A percentile compares a stretch with the other conserved stretches of the same genome.
phyloP scores from a whole-genome alignment of 1,139 yeast species.

The Arxiozyma telluris region DNA sequence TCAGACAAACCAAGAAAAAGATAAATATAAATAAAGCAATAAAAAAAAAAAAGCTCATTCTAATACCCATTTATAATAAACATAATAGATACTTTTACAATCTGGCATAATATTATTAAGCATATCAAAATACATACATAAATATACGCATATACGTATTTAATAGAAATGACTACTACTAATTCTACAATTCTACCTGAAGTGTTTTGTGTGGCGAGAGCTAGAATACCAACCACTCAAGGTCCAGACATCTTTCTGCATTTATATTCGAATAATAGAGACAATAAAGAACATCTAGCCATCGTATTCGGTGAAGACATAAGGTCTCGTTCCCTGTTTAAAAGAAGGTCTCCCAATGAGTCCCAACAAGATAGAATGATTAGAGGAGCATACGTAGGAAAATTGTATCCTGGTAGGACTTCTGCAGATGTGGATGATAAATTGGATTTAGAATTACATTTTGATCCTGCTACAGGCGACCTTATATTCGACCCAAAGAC shows the following conservation, averaged over 20 bases:
- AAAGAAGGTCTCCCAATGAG: constrained; percentile 46
- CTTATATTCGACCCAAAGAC: constrained; percentile 37
- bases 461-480: constrained; percentile 42
- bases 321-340: constrained; percentile 65
- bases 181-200: constrained; percentile 46
- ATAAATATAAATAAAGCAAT: no score
- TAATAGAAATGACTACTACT: constrained; percentile 1
- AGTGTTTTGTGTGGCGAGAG: constrained; percentile 87
- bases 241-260: constrained; percentile 83
- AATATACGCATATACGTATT: no score
- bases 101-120: no score
- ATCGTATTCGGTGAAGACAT: constrained; percentile 93
- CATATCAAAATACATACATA: no score
- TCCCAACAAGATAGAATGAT: constrained; percentile 92
- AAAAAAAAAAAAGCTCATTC: no score
- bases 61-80: no score
- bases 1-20: no score
- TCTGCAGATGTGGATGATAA: constrained; percentile 55
- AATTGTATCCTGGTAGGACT: constrained; percentile 73
- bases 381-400: constrained; percentile 92
- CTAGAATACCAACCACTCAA: constrained; percentile 36
- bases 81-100: no score
- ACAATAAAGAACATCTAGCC: constrained; percentile 90
- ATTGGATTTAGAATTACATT: constrained; percentile 37
- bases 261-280: constrained; percentile 75